Evolutionary conservation across 495 filamentous ascomycete genomes (phyloP).

Genomic region (Talaromyces trachyspermus): DNA sequence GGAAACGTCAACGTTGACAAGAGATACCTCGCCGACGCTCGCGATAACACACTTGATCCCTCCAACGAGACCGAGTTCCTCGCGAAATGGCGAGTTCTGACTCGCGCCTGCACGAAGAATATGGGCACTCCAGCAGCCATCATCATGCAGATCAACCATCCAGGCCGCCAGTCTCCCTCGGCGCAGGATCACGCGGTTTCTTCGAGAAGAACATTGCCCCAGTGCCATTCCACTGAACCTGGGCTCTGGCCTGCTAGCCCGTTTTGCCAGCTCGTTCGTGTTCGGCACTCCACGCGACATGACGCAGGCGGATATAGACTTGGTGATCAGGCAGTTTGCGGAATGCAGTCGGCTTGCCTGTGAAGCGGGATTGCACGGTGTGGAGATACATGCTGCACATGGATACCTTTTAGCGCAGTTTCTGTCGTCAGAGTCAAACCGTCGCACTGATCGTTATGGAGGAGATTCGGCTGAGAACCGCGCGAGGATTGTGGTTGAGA

Average conservation of each 20-base stretch:
- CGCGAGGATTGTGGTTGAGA: conserved; percentile 55
- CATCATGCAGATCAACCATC: conserved; percentile 52
- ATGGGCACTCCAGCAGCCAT: conserved; percentile 42
- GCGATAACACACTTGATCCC: conserved; percentile 32
- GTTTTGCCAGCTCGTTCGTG: conserved; percentile 22
- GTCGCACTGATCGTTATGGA: conserved; percentile 62
- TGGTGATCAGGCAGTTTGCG: conserved; percentile 39
- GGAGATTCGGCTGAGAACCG: conserved; percentile 68
- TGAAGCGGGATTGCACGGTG: conserved; percentile 66
- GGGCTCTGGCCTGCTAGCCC: conserved; percentile 28
- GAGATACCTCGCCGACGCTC: conserved; percentile 36
- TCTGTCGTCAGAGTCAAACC: conserved; percentile 52
- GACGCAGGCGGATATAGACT: conserved; percentile 41
- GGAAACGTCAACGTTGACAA: conserved; percentile 54
- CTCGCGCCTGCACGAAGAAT: conserved; percentile 34
- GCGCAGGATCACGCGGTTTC: conserved; percentile 36
- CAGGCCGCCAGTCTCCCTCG: conserved; percentile 47
- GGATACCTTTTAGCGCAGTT: conserved; percentile 75
- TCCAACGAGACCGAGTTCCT: conserved; percentile 24
- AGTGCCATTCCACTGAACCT: conserved; percentile 36
- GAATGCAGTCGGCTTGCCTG: conserved; percentile 39
- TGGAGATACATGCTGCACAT: conserved; percentile 69
- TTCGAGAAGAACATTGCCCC: conserved; percentile 41
- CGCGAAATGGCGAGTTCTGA: conserved; percentile 39
- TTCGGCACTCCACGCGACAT: conserved; percentile 42